phyloP scores from a whole-genome alignment of 306 rosid species.

The Hippophae tibetana region DNA sequence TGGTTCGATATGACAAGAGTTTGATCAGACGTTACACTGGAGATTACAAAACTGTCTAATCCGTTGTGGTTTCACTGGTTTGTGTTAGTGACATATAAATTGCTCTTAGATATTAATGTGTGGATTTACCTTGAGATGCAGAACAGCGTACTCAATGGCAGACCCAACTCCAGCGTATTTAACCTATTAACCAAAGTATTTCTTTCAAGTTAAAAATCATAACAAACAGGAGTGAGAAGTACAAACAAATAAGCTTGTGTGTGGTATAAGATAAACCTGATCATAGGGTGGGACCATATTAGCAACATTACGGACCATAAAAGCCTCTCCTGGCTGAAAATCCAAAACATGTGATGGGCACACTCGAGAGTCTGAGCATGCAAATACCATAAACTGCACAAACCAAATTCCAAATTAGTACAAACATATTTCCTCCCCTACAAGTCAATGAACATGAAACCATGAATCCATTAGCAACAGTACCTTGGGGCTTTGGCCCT shows the following conservation, averaged over 20 bases:
- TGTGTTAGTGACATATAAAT: too few species aligned
- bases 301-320: constrained; percentile 91
- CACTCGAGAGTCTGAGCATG: constrained; percentile 96
- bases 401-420: not conserved
- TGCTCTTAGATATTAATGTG: too few species aligned
- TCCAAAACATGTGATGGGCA: constrained; percentile 93
- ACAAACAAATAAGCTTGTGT: not conserved
- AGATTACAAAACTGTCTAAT: too few species aligned
- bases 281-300: constrained; percentile 90
- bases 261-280: constrained; percentile 28
- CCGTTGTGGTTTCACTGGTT: too few species aligned
- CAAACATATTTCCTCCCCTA: not conserved
- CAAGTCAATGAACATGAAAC: not conserved
- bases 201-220: not conserved
- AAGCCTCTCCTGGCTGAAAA: constrained; percentile 98
- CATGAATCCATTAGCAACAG: not conserved
- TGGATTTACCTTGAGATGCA: constrained; percentile 72
- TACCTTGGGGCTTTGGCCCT: constrained; percentile 91
- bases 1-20: too few species aligned
- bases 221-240: not conserved
- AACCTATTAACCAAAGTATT: constrained; percentile 22
- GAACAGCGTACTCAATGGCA: constrained; percentile 80
- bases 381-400: constrained; percentile 86
- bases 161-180: constrained; percentile 65
- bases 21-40: too few species aligned